Evolutionary conservation across 768 basidiomycete species (phyloP).

Genomic region (Sarcomyxa edulis): DNA sequence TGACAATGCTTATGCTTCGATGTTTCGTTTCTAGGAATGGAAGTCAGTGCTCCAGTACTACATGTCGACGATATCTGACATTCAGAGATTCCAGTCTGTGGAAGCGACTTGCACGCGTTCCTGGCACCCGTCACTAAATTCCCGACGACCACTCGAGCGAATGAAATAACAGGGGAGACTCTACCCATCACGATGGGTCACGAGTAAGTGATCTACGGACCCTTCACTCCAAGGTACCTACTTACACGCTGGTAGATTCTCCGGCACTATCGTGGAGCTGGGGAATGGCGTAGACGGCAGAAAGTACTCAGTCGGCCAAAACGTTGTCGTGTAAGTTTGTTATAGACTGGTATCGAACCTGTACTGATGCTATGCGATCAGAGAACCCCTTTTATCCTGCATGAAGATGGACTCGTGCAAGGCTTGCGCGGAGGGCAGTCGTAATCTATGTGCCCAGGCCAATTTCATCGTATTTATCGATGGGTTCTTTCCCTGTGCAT

Average conservation of each 20-base stretch:
- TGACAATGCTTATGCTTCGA: too few species aligned
- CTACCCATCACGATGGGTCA: constrained; percentile 5
- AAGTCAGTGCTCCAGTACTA: too few species aligned
- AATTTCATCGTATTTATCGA: constrained; percentile 33
- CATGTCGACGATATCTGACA: too few species aligned
- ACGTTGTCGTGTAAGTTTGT: constrained; percentile 24
- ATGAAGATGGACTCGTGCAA: constrained; percentile 25
- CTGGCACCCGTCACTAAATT: constrained; percentile 2
- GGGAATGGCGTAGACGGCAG: constrained; percentile 27
- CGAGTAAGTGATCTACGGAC: background rate
- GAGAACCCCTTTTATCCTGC: constrained; percentile 39
- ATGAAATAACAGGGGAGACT: constrained; percentile 3
- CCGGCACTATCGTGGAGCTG: constrained; percentile 27
- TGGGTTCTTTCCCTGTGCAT: background rate
- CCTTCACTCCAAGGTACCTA: too few species aligned
- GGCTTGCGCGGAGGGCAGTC: constrained; percentile 23
- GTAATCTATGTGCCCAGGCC: constrained; percentile 27
- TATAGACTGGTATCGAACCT: background rate
- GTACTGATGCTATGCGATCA: constrained; percentile 9
- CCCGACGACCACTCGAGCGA: background rate
- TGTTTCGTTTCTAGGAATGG: too few species aligned
- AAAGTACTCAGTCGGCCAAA: constrained; percentile 28
- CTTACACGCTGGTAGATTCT: constrained; percentile 20
- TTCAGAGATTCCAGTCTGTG: too few species aligned
- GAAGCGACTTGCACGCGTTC: constrained; percentile 5